These are phyloP conservation scores for Pseudogymnoascus sp. DNA, from an alignment of 2,329 filamentous ascomycete genomes.

Conservation along the genomic window DNA sequence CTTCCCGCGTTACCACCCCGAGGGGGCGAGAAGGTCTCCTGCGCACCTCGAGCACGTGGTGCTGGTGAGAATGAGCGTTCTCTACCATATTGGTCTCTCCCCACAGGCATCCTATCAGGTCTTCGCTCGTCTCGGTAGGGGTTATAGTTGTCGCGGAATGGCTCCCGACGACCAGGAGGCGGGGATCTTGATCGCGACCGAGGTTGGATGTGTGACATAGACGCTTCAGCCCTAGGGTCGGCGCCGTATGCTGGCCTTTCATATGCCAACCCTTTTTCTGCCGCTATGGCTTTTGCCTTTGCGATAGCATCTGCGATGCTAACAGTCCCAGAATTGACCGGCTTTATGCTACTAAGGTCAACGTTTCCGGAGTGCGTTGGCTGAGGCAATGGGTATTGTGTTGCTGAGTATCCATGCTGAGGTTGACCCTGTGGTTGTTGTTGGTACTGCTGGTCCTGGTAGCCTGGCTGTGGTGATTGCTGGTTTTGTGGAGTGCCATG, in stretches of 20 bases:
- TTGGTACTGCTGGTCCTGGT: constrained; percentile 23
- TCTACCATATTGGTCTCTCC: constrained; percentile 49
- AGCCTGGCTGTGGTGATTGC: constrained; percentile 31
- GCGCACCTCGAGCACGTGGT: constrained; percentile 42
- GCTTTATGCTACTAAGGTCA: constrained; percentile 71
- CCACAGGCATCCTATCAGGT: constrained; percentile 47
- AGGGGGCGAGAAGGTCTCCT: constrained; percentile 52
- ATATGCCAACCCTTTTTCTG: constrained; percentile 65
- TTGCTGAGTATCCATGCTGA: constrained; percentile 34
- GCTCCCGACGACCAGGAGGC: constrained; percentile 58
- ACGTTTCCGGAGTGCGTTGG: constrained; percentile 67
- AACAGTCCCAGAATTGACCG: constrained; percentile 69
- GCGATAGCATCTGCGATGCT: constrained; percentile 78
- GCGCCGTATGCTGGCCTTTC: constrained; percentile 41
- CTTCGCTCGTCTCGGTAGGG: constrained; percentile 81
- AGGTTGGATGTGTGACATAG: constrained; percentile 46
- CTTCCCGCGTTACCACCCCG: constrained; percentile 36
- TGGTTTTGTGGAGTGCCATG: constrained; percentile 29
- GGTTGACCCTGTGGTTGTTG: constrained; percentile 35
- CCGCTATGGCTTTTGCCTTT: constrained; percentile 72
- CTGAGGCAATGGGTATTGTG: constrained; percentile 34
- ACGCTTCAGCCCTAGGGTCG: constrained; percentile 17
- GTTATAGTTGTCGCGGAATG: constrained; percentile 66
- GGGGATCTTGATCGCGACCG: constrained; percentile 64
- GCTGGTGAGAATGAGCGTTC: constrained; percentile 67